phyloP scores from a whole-genome alignment of 106 monocot genomes.

The Dioscorea alata region DNA sequence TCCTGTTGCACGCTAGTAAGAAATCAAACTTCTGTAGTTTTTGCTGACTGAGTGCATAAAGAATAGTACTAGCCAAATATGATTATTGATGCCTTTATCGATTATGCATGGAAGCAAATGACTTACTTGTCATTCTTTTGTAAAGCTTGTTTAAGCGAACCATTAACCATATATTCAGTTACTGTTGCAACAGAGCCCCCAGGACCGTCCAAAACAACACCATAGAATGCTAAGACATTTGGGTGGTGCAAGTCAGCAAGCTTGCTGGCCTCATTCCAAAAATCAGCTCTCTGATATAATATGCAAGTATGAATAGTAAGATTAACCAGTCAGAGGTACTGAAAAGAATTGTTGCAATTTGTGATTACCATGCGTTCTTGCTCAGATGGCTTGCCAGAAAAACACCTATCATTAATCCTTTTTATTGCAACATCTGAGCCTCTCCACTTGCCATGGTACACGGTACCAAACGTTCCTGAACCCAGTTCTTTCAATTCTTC shows the following conservation, averaged over 20 bases:
- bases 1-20: conserved; percentile 25
- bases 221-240: conserved; percentile 91
- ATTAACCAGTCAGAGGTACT: not conserved
- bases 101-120: not conserved
- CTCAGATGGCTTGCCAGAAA: conserved; percentile 80
- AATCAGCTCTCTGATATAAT: conserved; percentile 52
- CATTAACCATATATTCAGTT: conserved; percentile 91
- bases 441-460: conserved; percentile 97
- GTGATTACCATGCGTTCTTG: conserved; percentile 71
- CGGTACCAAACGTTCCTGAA: conserved; percentile 95
- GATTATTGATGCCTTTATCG: too few relatives aligned
- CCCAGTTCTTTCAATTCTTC: conserved; percentile 87
- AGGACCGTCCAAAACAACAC: conserved; percentile 83
- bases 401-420: conserved; percentile 87
- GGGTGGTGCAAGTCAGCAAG: conserved; percentile 92
- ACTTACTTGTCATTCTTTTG: conserved; percentile 65
- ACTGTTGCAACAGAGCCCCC: conserved; percentile 82
- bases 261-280: conserved; percentile 89
- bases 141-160: conserved; percentile 77
- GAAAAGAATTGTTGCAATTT: not conserved
- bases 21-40: too few relatives aligned
- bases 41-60: too few relatives aligned
- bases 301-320: too few relatives aligned
- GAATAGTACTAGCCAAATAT: too few relatives aligned
- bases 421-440: conserved; percentile 98